Percentiles rank a stretch among this genome's conserved stretches.
phyloP scores from a whole-genome alignment of 768 basidiomycete species.

The Rhizopogon rudus region DNA sequence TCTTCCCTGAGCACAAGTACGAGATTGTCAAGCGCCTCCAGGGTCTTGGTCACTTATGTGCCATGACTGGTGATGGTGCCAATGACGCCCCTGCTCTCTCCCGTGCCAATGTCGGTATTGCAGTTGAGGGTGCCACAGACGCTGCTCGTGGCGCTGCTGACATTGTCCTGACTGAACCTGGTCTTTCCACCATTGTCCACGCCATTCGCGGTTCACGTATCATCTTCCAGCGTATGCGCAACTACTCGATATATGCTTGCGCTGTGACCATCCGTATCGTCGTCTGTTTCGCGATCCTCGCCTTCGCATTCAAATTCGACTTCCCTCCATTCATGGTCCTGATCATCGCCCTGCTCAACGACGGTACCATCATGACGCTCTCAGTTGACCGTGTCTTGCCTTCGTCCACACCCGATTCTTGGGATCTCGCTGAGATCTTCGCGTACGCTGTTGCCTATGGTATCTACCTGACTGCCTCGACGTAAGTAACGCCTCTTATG shows the following conservation, averaged over 20 bases:
- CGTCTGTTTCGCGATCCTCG: constrained; percentile 92
- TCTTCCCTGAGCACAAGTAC: constrained; percentile 99
- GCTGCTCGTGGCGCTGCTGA: constrained; percentile 98
- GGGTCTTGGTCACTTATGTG: constrained; percentile 91
- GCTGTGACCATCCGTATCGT: constrained; percentile 99
- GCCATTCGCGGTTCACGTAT: constrained; percentile 97
- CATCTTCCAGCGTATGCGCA: constrained; percentile 99
- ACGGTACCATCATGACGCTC: constrained; percentile 99
- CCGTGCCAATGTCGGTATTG: constrained; percentile 98
- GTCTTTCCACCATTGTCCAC: constrained; percentile 98
- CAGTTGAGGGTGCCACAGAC: constrained; percentile 98
- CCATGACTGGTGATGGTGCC: constrained; percentile 99
- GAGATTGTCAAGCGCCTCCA: constrained; percentile 99
- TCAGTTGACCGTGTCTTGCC: constrained; percentile 95
- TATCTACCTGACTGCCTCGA: constrained; percentile 87
- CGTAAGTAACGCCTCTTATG: constrained; percentile 45
- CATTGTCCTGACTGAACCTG: constrained; percentile 96
- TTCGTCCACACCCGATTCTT: constrained; percentile 87
- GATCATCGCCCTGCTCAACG: constrained; percentile 94
- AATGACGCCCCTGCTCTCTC: constrained; percentile 98
- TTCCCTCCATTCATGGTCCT: constrained; percentile 99
- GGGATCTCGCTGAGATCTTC: constrained; percentile 97
- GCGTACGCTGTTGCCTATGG: constrained; percentile 94
- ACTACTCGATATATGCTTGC: constrained; percentile 97
- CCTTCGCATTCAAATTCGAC: constrained; percentile 94